Conservation (phyloP, 2,329 filamentous ascomycete genomes). For the Fusarium sp. region DNA sequence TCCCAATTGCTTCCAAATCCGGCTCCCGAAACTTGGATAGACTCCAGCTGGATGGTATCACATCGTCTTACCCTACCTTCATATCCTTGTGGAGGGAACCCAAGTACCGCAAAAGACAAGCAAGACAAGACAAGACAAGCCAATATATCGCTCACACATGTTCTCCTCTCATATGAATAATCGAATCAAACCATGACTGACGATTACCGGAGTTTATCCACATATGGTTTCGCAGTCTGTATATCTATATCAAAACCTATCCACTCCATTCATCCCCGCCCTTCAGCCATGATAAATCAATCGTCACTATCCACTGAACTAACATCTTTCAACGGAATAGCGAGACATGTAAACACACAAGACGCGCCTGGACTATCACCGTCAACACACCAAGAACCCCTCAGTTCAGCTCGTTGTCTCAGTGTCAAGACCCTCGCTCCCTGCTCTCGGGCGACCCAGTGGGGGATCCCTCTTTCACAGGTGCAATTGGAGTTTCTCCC, state of each 20-base stretch:
- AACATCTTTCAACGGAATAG: background rate
- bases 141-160: constrained; percentile 6
- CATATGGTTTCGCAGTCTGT: background rate
- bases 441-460: constrained; percentile 20
- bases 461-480: background rate
- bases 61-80: constrained; percentile 6
- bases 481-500: constrained; percentile 4
- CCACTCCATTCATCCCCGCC: background rate
- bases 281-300: constrained; percentile 6
- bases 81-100: background rate
- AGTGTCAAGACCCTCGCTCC: constrained; percentile 22
- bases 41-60: constrained; percentile 12
- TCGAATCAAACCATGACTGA: background rate
- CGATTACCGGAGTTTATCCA: constrained; percentile 12
- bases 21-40: constrained; percentile 10
- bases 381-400: constrained; percentile 13
- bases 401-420: constrained; percentile 30
- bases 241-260: constrained; percentile 2
- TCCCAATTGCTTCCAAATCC: background rate
- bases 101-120: background rate
- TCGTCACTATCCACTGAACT: background rate
- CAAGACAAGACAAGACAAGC: constrained; percentile 3
- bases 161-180: background rate
- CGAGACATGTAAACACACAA: constrained; percentile 29
- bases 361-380: constrained; percentile 4